Base-by-base conservation (phyloP, 2,329 filamentous ascomycete genomes). In the Phialophora tarda region DNA sequence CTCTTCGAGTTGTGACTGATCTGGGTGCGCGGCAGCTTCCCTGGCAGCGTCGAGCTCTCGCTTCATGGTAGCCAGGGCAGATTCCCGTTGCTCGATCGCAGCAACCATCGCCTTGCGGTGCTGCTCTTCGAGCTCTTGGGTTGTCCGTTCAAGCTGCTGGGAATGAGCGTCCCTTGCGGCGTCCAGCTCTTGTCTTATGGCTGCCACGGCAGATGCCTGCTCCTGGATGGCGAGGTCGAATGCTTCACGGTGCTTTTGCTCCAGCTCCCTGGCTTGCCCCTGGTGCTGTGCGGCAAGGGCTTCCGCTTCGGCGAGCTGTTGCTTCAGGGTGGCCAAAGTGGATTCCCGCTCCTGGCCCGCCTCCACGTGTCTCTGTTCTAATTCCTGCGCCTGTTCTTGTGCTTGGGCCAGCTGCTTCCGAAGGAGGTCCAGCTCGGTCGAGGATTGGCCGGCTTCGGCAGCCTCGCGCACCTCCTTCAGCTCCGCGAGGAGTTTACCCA, bases 341-440 rank as follows among this genome's bases (percentile, higher is more conserved):
- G 62, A 62, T 26, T 69, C 68, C 51, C 68, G 65, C 32, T 67
- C 62, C 53, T 66, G 50, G 38, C 63, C 24, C 14, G 50, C 51
- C 59, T 65, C 55, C 23, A 32, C 38, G 41, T 67, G 59, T n/a
- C 58, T 63, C 32, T 59, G 38, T 53, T 69, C 61, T 21, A 63
- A 23, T 10, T 63, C 59, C 10, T 32, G 30, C 14, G 59, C 53
- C 23, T 70, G 58, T 12, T 51, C 44, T 30, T 68, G 60, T 30
- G 67, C 62, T 21, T 67, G 38, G 2, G 58, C 63, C 38, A 73
- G 59, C 48, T 71, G 66, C 14, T 51, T 38, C 32, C 64, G 64
- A 38, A 70, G 48, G 23, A 59, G 51, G 12, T 69, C 70, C 28
- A 69, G 58, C 59, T 68, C 55, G 0, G 68, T 67, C 30, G 70